A percentile compares a stretch with the other conserved stretches of the same genome.
phyloP scores from a whole-genome alignment of 225 moss, liverwort and hornwort species.

The Physcomitrium patens region DNA sequence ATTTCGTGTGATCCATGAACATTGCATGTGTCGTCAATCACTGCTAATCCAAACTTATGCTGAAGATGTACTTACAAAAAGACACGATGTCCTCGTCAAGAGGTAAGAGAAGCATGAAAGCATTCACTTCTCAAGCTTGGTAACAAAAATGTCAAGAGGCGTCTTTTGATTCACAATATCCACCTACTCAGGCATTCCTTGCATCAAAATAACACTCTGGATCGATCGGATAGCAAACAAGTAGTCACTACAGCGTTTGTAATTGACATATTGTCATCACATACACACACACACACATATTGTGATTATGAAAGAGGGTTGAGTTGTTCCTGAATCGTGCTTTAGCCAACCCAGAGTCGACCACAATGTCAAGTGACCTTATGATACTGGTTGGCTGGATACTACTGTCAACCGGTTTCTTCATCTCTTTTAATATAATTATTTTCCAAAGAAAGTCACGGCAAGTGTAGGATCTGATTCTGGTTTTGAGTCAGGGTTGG shows the following conservation, averaged over 20 bases:
- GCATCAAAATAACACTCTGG: slow-evolving; percentile 19
- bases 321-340: neutral
- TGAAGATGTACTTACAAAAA: slow-evolving; percentile 6
- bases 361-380: neutral
- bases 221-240: neutral
- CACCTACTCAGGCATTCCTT: slow-evolving; percentile 69
- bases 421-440: no score
- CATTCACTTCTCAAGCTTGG: slow-evolving; percentile 54
- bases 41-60: neutral
- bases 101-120: slow-evolving; percentile 9
- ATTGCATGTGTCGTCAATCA: neutral
- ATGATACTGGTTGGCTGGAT: neutral
- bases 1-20: no score
- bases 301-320: neutral
- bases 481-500: no score
- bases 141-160: slow-evolving; percentile 80
- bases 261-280: neutral
- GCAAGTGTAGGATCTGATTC: no score
- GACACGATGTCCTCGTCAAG: slow-evolving; percentile 15
- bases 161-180: slow-evolving; percentile 81
- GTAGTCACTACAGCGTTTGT: neutral
- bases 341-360: slow-evolving; percentile 4
- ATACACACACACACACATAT: no score
- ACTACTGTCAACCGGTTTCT: no score
- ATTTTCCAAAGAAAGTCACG: no score